Percentiles rank a stretch among this genome's conserved stretches.
Conservation (phyloP, 2,329 filamentous ascomycete species). For the Epichloe sibirici region DNA sequence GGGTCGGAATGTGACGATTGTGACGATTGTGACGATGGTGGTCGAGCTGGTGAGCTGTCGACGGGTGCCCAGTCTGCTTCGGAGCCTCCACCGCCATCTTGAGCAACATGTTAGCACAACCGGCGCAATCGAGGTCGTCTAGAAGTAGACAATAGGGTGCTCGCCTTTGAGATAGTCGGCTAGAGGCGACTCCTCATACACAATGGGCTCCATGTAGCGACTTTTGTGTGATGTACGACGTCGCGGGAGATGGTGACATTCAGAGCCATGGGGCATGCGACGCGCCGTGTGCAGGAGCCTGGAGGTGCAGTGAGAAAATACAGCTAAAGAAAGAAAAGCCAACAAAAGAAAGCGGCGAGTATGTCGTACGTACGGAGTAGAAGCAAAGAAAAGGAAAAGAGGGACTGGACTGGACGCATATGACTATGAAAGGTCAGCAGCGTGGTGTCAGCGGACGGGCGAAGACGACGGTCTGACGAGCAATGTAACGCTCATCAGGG, state of each 20-base stretch:
- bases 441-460: neutral
- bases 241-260: constrained; percentile 13
- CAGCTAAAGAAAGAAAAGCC: neutral
- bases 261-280: constrained; percentile 17
- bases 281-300: neutral
- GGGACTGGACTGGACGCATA: neutral
- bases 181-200: constrained; percentile 78
- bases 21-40: constrained; percentile 15
- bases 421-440: neutral
- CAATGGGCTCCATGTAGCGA: constrained; percentile 62
- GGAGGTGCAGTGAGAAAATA: neutral
- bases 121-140: too few species aligned
- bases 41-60: constrained; percentile 22
- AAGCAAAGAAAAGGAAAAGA: neutral
- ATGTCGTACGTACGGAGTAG: neutral
- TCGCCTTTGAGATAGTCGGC: constrained; percentile 82
- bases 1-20: constrained; percentile 15
- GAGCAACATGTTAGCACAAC: constrained; percentile 5
- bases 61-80: constrained; percentile 34
- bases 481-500: neutral
- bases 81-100: constrained; percentile 37
- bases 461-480: neutral
- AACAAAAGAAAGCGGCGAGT: neutral
- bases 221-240: constrained; percentile 11
- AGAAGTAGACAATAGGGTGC: constrained; percentile 1